Conservation (phyloP, 495 filamentous ascomycete genomes). For the Trichoderma virens region DNA sequence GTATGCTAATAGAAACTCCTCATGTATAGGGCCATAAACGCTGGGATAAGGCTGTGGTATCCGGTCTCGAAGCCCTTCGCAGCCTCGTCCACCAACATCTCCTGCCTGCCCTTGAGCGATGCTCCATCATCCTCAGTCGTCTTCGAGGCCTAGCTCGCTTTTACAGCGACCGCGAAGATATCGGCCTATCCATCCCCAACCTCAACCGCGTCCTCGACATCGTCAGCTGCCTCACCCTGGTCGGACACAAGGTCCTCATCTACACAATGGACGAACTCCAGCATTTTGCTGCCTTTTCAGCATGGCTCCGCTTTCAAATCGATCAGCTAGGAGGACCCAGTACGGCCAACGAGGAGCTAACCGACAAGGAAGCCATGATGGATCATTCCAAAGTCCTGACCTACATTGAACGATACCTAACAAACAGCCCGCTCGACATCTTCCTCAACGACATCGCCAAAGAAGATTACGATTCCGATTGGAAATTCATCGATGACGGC, state of each 20-base stretch:
- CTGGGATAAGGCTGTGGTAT: slow-evolving; percentile 81
- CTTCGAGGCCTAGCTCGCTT: slow-evolving; percentile 82
- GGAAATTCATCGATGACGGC: slow-evolving; percentile 26
- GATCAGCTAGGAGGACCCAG: slow-evolving; percentile 47
- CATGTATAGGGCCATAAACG: slow-evolving; percentile 74
- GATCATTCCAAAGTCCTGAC: slow-evolving; percentile 44
- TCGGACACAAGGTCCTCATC: slow-evolving; percentile 65
- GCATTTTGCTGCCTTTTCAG: slow-evolving; percentile 70
- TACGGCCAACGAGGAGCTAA: slow-evolving; percentile 35
- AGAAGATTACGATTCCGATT: slow-evolving; percentile 23
- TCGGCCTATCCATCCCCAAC: slow-evolving; percentile 51
- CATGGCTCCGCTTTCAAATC: slow-evolving; percentile 81
- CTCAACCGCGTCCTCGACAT: slow-evolving; percentile 54
- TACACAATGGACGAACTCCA: slow-evolving; percentile 67
- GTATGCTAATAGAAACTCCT: slow-evolving; percentile 8
- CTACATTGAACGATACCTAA: slow-evolving; percentile 46
- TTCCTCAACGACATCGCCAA: slow-evolving; percentile 31
- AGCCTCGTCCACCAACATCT: slow-evolving; percentile 77
- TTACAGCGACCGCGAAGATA: slow-evolving; percentile 56
- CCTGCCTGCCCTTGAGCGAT: slow-evolving; percentile 77
- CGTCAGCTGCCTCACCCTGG: slow-evolving; percentile 64
- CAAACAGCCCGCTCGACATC: slow-evolving; percentile 34
- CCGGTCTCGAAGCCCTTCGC: slow-evolving; percentile 69
- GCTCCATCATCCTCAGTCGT: slow-evolving; percentile 71
- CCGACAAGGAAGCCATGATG: slow-evolving; percentile 48